These are phyloP conservation scores for Stentor coeruleus DNA, from an alignment of 73 alveolate species.

Conservation along the genomic window DNA sequence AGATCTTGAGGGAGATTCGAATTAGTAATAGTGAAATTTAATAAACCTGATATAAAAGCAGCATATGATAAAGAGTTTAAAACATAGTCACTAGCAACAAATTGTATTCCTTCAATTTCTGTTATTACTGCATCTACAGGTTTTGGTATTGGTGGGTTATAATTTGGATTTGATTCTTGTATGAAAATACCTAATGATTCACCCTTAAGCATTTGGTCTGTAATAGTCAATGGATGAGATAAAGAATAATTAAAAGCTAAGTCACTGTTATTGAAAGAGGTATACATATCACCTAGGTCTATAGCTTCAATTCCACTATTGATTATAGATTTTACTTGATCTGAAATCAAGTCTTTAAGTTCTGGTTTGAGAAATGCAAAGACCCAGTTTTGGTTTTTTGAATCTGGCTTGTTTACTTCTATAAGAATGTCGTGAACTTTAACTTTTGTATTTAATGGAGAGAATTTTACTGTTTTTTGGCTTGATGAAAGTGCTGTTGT, in stretches of 20 bases:
- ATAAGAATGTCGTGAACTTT: background rate
- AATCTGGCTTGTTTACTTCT: background rate
- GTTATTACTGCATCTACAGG: background rate
- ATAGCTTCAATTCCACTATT: background rate
- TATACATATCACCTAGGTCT: background rate
- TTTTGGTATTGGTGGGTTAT: background rate
- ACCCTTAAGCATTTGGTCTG: background rate
- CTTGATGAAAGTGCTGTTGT: background rate
- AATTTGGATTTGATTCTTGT: background rate
- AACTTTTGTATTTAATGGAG: background rate
- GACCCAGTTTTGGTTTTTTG: background rate
- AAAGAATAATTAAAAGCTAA: background rate
- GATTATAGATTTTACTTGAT: too few species aligned
- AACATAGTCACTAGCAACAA: background rate
- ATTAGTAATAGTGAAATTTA: background rate
- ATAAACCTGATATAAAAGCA: background rate
- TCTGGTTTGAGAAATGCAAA: background rate
- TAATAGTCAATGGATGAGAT: background rate
- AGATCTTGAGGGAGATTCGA: background rate
- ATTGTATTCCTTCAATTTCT: background rate
- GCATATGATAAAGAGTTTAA: background rate
- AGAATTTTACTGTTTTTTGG: background rate
- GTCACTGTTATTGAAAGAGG: background rate
- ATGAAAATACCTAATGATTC: background rate
- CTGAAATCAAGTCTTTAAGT: background rate